phyloP scores from a whole-genome alignment of 2,329 filamentous ascomycete species.

The Neoscytalidium dimidiatum region DNA sequence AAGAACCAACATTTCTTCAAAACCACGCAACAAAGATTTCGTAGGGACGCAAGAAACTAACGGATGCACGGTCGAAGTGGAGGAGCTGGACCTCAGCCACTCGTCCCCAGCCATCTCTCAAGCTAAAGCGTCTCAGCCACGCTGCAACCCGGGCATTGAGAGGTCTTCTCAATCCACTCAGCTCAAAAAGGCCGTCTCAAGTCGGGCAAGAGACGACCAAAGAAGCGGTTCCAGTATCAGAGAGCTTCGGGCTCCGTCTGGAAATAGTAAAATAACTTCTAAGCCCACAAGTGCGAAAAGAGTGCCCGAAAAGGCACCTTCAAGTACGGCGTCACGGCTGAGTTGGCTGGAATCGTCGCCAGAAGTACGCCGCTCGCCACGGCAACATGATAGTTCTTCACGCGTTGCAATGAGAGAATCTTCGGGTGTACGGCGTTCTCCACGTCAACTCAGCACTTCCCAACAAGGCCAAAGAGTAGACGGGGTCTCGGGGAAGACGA shows the following conservation, averaged over 20 bases:
- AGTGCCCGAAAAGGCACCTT: not conserved
- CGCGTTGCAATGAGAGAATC: not conserved
- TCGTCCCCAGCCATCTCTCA: not conserved
- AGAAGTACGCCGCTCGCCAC: not conserved
- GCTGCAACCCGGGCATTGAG: not conserved
- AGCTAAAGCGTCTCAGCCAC: not conserved
- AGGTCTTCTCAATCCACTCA: not conserved
- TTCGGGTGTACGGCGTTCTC: conserved; percentile 26
- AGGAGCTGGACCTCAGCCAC: conserved; percentile 19
- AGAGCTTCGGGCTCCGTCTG: not conserved
- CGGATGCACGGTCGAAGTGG: not conserved
- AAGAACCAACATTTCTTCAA: not conserved
- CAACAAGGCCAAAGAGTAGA: not conserved
- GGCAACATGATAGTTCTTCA: not conserved
- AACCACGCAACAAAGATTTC: not conserved
- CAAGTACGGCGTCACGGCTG: not conserved
- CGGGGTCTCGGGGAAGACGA: not conserved
- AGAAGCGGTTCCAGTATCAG: not conserved
- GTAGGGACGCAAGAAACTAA: not conserved
- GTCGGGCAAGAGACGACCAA: not conserved
- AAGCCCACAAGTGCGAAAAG: not conserved
- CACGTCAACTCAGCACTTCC: conserved; percentile 23
- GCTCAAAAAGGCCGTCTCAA: not conserved
- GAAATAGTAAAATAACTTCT: not conserved
- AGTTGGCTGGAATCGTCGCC: not conserved